Evolutionary conservation across 2,329 filamentous ascomycete genomes (phyloP).

Genomic region (Grosmannia penicillata): DNA sequence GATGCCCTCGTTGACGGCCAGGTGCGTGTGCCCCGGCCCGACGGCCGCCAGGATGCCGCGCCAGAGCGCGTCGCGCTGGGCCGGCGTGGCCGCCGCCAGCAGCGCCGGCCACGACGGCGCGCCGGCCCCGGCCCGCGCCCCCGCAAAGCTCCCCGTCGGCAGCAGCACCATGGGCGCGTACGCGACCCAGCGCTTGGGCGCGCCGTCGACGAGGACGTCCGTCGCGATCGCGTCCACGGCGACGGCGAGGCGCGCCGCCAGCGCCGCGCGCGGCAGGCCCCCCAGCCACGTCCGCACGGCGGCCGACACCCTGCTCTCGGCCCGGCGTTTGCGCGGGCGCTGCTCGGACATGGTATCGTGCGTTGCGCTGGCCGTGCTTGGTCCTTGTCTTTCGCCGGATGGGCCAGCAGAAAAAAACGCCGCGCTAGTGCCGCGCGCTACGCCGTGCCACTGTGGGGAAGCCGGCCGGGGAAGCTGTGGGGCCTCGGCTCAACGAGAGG

Average conservation of each 20-base stretch:
- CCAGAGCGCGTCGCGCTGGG: constrained; percentile 28
- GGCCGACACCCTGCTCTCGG: constrained; percentile 20
- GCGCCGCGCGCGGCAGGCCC: background rate
- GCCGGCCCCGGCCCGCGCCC: background rate
- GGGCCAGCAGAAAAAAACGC: too few relatives aligned
- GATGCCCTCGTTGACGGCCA: constrained; percentile 48
- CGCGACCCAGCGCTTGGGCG: constrained; percentile 42
- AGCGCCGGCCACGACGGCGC: constrained; percentile 22
- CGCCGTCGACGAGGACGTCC: constrained; percentile 19
- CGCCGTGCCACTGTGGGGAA: too few relatives aligned
- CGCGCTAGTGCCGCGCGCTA: too few relatives aligned
- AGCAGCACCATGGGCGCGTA: constrained; percentile 49
- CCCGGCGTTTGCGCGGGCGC: constrained; percentile 13
- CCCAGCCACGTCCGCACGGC: constrained; percentile 22
- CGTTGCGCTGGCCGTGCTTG: too few relatives aligned
- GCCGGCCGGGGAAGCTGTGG: too few relatives aligned
- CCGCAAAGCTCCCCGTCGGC: constrained; percentile 40
- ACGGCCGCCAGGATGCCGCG: constrained; percentile 29
- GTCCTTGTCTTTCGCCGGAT: too few relatives aligned
- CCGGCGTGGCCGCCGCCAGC: constrained; percentile 15
- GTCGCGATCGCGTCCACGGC: background rate
- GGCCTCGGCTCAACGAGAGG: too few relatives aligned
- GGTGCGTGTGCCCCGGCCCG: constrained; percentile 33
- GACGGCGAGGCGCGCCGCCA: background rate
- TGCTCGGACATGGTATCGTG: too few relatives aligned